Evolutionary conservation across 2,329 filamentous ascomycete genomes (phyloP).

Genomic region (Aspergillus quadrilineatus): DNA sequence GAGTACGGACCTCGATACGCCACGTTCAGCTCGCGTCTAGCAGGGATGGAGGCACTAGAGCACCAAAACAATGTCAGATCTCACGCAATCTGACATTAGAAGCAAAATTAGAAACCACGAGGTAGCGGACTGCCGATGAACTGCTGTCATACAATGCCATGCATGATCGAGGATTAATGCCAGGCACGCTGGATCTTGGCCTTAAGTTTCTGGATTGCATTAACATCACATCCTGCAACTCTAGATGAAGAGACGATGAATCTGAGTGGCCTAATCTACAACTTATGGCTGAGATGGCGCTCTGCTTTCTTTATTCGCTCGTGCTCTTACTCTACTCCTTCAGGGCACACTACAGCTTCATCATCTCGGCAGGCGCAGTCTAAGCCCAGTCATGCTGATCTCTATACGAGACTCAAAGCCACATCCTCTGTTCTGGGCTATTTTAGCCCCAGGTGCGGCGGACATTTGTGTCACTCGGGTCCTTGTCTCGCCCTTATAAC

Average conservation of each 20-base stretch:
- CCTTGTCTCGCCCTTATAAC: not conserved
- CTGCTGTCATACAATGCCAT: not conserved
- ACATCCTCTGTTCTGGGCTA: not conserved
- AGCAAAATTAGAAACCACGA: not conserved
- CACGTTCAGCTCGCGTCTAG: not conserved
- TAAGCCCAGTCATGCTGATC: not conserved
- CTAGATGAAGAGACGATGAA: no score
- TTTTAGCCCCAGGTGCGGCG: not conserved
- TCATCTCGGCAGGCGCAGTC: not conserved
- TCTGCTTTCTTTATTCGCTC: no score
- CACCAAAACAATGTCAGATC: not conserved
- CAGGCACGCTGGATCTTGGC: not conserved
- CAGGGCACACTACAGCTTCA: not conserved
- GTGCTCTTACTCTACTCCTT: not conserved
- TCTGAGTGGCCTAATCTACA: no score
- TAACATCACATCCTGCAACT: no score
- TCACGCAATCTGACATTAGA: not conserved
- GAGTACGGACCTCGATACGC: conserved; percentile 5
- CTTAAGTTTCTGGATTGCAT: not conserved
- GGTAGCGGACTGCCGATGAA: not conserved
- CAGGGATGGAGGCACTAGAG: not conserved
- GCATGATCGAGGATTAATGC: not conserved
- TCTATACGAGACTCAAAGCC: not conserved
- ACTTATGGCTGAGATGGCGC: no score
- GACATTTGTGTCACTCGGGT: not conserved